Base-by-base conservation (phyloP, 805 yeast species). In the Wickerhamomyces sydowiorum region DNA sequence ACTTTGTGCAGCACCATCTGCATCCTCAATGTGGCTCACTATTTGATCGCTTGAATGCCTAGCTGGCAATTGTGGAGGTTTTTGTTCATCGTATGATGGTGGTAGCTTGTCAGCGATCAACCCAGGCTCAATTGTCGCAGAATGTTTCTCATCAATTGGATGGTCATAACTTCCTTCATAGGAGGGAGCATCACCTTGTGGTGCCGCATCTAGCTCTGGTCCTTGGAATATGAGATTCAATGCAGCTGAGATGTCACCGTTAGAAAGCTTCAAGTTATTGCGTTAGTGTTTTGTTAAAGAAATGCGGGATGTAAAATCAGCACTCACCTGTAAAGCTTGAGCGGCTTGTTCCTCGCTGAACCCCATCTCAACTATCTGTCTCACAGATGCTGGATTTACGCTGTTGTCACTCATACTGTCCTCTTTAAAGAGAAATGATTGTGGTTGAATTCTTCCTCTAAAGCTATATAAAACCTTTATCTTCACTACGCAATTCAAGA, bases 151-250 rank as follows among this genome's bases (percentile, higher is more conserved):
- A 19, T 32, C 35, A 20, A 20, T 32, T 32, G 35, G 35, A 9
- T 19, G 20, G 3, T 32, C 35, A 19, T 19, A 32, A 19, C 14
- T 14, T 7, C 23, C 23, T 13, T 32, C 23, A 20, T 32, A 32
- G 2, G 22, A 22, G 13, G 35, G 35, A 4, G 15, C 35, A 9
- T 13, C n/a, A 20, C 20, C 35, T 32, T 18, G 35, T 13, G 8
- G 17, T 9, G 14, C 18, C 5, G 14, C 14, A 4, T 22, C 7
- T 3, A 19, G 17, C 6, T 20, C 36, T 7, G 22, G 24, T 23
- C 62, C 66, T 5, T 57, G 61, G 44, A 72, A 68, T 17, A 74
- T 58, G 47, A 55, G 65, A 18, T 59, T 50, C 12, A 65, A 52
- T 3, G 73, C 73, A 6, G 50, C 52, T 30, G 59, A 59, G 3